Conservation (phyloP, 1,284 basidiomycete genomes). For the Pseudozyma sp. region DNA sequence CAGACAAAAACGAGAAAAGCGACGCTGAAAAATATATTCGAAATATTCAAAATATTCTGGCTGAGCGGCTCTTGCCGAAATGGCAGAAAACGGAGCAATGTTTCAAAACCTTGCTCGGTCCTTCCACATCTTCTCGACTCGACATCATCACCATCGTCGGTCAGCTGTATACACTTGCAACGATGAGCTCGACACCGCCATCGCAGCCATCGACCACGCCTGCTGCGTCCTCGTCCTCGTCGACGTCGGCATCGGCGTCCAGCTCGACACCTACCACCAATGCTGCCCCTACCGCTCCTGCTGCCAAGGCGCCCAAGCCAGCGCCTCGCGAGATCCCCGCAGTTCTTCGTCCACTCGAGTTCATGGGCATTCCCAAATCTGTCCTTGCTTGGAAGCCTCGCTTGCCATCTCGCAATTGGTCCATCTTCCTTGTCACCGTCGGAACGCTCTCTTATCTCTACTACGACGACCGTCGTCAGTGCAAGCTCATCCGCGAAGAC, state of each 20-base stretch:
- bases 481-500: conserved; percentile 79
- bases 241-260: conserved; percentile 14
- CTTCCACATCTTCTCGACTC: background rate
- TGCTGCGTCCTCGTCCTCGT: conserved; percentile 1
- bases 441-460: conserved; percentile 80
- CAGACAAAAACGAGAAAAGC: background rate
- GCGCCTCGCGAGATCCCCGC: conserved; percentile 50
- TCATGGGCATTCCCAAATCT: conserved; percentile 71
- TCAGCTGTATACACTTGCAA: background rate
- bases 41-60: background rate
- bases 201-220: conserved; percentile 8
- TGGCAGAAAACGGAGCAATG: background rate
- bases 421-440: conserved; percentile 85
- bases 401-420: conserved; percentile 90
- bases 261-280: conserved; percentile 13
- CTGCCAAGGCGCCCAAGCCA: conserved; percentile 26
- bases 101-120: background rate
- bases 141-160: conserved; percentile 14
- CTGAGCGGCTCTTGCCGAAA: conserved; percentile 10
- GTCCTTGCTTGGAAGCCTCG: conserved; percentile 71
- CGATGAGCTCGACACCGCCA: conserved; percentile 28
- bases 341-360: conserved; percentile 69
- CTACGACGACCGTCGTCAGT: conserved; percentile 84
- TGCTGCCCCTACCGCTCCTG: conserved; percentile 6
- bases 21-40: conserved; percentile 5